Evolutionary conservation across 768 basidiomycete genomes (phyloP).

Genomic region (Boletus sp.): DNA sequence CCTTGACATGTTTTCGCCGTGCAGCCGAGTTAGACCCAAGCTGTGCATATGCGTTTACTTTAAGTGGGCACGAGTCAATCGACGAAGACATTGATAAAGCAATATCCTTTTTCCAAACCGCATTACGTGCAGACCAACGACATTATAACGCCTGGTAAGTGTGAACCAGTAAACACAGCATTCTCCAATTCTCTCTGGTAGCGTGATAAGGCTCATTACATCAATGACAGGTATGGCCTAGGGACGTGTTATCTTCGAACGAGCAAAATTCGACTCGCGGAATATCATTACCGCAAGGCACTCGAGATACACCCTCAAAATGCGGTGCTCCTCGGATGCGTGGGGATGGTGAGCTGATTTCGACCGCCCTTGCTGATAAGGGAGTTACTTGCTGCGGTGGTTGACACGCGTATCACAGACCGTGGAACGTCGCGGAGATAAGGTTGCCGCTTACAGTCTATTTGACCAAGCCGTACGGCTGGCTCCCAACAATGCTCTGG

Average conservation of each 20-base stretch:
- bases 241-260: conserved; percentile 94
- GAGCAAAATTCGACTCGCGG: conserved; percentile 90
- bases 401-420: conserved; percentile 52
- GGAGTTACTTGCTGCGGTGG: conserved; percentile 3
- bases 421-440: conserved; percentile 81
- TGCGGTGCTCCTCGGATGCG: conserved; percentile 93
- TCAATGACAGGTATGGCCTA: conserved; percentile 84
- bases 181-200: neutral
- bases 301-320: conserved; percentile 91
- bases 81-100: conserved; percentile 95
- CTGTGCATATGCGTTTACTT: conserved; percentile 93
- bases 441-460: conserved; percentile 68
- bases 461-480: conserved; percentile 80
- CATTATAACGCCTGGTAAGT: conserved; percentile 98
- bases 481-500: conserved; percentile 87
- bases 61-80: conserved; percentile 95
- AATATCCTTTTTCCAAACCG: conserved; percentile 87
- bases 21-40: conserved; percentile 86
- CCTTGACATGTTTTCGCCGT: conserved; percentile 90
- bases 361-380: conserved; percentile 20
- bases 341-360: conserved; percentile 80
- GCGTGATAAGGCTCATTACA: conserved; percentile 23
- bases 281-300: conserved; percentile 95
- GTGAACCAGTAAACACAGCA: neutral
- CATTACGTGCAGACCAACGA: conserved; percentile 85